Percentiles rank a stretch among this genome's conserved stretches.
Evolutionary conservation across 345 rosid species (phyloP).

Genomic region (Eutrema yunnanense): DNA sequence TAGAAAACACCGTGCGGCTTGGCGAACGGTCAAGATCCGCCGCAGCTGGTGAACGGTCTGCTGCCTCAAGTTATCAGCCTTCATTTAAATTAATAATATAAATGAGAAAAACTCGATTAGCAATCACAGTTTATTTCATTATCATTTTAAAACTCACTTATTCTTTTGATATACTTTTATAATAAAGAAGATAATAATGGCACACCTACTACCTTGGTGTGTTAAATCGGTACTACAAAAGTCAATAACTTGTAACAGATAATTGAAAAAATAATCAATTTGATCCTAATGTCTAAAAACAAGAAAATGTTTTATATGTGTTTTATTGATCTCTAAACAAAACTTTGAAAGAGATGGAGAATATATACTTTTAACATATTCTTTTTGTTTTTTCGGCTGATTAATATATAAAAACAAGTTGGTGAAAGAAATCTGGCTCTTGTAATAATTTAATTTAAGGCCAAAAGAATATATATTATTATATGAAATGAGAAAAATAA

Average conservation of each 20-base stretch:
- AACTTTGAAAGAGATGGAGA: conserved; percentile 20
- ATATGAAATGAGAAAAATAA: conserved; percentile 1
- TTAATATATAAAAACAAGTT: conserved; percentile 10
- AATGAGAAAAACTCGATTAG: not conserved
- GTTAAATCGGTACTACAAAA: not conserved
- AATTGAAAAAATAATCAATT: not conserved
- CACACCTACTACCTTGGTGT: conserved; percentile 11
- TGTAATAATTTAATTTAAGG: conserved; percentile 13
- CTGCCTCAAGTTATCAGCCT: conserved; percentile 97
- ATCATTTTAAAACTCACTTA: not conserved
- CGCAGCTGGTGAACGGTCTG: conserved; percentile 85
- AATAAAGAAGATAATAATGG: not conserved
- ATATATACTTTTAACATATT: conserved; percentile 1
- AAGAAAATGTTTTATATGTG: not conserved
- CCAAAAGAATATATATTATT: conserved; percentile 17
- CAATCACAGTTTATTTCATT: not conserved
- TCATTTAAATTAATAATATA: not conserved
- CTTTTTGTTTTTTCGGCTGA: conserved; percentile 2
- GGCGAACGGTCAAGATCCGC: conserved; percentile 72
- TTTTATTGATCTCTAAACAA: not conserved
- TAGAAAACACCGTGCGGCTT: conserved; percentile 81
- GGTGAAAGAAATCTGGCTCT: conserved; percentile 28
- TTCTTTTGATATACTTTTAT: not conserved
- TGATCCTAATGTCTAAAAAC: not conserved
- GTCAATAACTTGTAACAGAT: conserved; percentile 20